These are phyloP conservation scores for Phialocephala sp. DNA, from an alignment of 2,329 filamentous ascomycete species.

Conservation along the genomic window DNA sequence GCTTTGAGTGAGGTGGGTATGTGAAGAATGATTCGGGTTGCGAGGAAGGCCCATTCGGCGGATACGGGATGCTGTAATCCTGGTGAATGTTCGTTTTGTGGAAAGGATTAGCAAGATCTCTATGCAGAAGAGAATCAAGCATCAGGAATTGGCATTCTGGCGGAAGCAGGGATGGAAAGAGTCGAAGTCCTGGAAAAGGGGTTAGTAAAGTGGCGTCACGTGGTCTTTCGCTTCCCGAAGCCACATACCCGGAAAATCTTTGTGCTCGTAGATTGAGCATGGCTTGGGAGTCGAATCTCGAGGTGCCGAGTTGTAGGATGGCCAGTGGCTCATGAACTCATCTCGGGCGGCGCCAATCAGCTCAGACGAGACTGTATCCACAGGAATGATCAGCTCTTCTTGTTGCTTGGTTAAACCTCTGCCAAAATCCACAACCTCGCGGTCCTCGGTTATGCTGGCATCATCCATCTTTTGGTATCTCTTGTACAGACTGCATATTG, in stretches of 20 bases:
- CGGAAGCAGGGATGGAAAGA: slow-evolving; percentile 78
- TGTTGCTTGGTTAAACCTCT: slow-evolving; percentile 39
- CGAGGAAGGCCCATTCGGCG: slow-evolving; percentile 27
- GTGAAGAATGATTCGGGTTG: slow-evolving; percentile 58
- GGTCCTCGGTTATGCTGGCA: slow-evolving; percentile 34
- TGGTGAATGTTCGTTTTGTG: slow-evolving; percentile 90
- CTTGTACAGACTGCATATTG: slow-evolving; percentile 42
- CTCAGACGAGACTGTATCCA: slow-evolving; percentile 34
- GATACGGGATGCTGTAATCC: slow-evolving; percentile 75
- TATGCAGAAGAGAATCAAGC: slow-evolving; percentile 76
- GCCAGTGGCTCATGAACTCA: slow-evolving; percentile 26
- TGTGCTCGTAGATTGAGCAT: slow-evolving; percentile 42
- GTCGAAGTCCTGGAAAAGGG: slow-evolving; percentile 55
- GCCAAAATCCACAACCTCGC: slow-evolving; percentile 40
- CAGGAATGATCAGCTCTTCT: slow-evolving; percentile 33
- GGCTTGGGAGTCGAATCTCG: slow-evolving; percentile 20
- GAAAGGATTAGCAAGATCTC: slow-evolving; percentile 72
- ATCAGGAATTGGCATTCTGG: slow-evolving; percentile 71
- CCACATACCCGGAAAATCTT: slow-evolving; percentile 39
- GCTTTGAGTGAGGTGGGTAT: slow-evolving; percentile 59
- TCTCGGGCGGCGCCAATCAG: slow-evolving; percentile 34
- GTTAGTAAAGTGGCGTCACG: not conserved
- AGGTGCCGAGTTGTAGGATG: not conserved
- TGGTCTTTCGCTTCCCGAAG: not conserved
- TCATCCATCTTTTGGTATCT: slow-evolving; percentile 42